Conservation (phyloP, 2,329 filamentous ascomycete genomes). For the Claviceps sp. region DNA sequence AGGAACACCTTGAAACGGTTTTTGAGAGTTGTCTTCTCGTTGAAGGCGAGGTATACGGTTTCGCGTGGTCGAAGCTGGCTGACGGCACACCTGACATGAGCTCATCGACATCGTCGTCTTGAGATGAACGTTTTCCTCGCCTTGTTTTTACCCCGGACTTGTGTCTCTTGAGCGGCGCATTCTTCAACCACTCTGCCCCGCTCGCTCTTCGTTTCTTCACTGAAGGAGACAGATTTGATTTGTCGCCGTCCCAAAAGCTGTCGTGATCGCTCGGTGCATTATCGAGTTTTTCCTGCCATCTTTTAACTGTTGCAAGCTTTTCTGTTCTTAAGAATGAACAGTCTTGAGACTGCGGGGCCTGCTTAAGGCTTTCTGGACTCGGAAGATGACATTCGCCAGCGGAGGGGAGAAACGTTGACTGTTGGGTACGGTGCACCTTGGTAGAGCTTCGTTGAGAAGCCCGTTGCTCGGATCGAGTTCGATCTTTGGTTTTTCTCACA, state of each 20-base stretch:
- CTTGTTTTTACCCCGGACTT: slow-evolving; percentile 7
- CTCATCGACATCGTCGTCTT: slow-evolving; percentile 8
- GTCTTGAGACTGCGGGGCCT: slow-evolving; percentile 14
- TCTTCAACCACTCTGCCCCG: slow-evolving; percentile 20
- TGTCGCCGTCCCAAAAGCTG: slow-evolving; percentile 11
- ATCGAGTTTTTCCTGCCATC: slow-evolving; percentile 18
- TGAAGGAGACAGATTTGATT: slow-evolving; percentile 4
- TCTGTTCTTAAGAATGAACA: slow-evolving; percentile 19
- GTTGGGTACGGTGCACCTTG: background rate
- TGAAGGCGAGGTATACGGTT: slow-evolving; percentile 2
- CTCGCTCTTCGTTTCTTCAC: slow-evolving; percentile 14
- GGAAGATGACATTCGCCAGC: slow-evolving; percentile 25
- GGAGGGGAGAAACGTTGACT: slow-evolving; percentile 9
- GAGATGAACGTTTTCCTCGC: background rate
- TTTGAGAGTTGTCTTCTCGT: slow-evolving; percentile 8
- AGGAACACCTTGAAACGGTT: slow-evolving; percentile 1
- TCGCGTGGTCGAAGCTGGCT: slow-evolving; percentile 3
- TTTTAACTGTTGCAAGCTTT: slow-evolving; percentile 18
- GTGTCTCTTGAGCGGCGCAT: slow-evolving; percentile 16
- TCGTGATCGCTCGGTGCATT: slow-evolving; percentile 4
- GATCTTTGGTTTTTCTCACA: background rate
- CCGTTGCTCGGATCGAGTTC: background rate
- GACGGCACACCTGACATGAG: slow-evolving; percentile 2
- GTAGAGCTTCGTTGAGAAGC: background rate
- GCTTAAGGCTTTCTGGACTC: slow-evolving; percentile 26